These are phyloP conservation scores for Cornus florida DNA, from an alignment of 148 eudicot genomes.

Conservation along the genomic window DNA sequence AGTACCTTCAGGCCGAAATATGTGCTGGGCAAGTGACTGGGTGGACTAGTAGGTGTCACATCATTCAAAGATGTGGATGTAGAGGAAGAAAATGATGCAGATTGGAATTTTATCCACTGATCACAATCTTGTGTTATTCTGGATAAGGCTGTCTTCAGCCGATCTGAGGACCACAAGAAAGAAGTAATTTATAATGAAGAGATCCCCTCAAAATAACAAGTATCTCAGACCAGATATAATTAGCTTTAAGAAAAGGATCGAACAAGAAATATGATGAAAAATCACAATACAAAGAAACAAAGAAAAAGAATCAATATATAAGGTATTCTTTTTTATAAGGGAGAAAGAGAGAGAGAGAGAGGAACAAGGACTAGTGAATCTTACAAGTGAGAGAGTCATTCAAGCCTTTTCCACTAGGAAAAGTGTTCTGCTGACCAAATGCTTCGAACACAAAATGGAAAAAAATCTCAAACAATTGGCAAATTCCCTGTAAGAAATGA, in stretches of 20 bases:
- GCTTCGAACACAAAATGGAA: conserved; percentile 80
- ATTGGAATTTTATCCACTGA: conserved; percentile 68
- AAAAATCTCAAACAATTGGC: conserved; percentile 88
- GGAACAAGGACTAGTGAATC: conserved; percentile 16
- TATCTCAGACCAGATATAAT: neutral
- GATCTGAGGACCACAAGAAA: conserved; percentile 46
- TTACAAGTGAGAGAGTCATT: conserved; percentile 64
- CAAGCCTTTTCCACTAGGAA: conserved; percentile 52
- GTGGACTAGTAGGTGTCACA: conserved; percentile 67
- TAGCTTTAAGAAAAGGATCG: conserved; percentile 11
- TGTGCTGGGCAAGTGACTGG: conserved; percentile 30
- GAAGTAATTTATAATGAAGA: conserved; percentile 5
- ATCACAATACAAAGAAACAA: conserved; percentile 4
- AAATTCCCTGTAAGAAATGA: conserved; percentile 66
- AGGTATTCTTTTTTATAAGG: neutral
- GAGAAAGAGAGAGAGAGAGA: neutral
- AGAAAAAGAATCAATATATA: conserved; percentile 5
- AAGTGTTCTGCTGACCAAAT: conserved; percentile 64
- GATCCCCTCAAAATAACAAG: neutral
- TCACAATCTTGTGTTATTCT: conserved; percentile 79
- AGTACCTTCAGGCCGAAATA: conserved; percentile 81
- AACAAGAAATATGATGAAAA: neutral
- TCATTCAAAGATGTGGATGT: conserved; percentile 57
- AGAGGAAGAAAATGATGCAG: conserved; percentile 42
- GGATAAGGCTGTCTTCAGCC: conserved; percentile 66